A percentile compares a stretch with the other conserved stretches of the same genome.
phyloP scores from a whole-genome alignment of 169 alveolate genomes.

The Plasmodium cynomolgi region DNA sequence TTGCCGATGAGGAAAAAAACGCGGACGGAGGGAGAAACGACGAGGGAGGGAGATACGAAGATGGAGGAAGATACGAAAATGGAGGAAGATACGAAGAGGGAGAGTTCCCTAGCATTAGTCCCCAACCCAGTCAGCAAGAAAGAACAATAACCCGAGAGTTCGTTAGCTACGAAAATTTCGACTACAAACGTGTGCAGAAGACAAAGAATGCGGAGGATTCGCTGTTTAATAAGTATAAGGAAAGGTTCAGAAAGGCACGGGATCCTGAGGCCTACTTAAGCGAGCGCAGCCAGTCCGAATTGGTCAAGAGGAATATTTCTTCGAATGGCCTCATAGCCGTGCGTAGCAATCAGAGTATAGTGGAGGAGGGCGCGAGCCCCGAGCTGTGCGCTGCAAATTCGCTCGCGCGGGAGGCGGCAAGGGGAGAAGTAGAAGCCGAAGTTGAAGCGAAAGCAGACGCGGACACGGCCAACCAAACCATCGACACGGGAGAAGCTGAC shows the following conservation, averaged over 20 bases:
- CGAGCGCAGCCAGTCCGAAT: constrained; percentile 68
- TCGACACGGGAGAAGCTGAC: background rate
- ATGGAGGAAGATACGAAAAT: background rate
- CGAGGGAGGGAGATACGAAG: background rate
- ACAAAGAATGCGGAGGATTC: constrained; percentile 23
- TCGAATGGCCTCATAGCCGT: background rate
- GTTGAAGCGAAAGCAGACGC: background rate
- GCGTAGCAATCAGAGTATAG: background rate
- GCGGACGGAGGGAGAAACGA: background rate
- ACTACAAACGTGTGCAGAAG: constrained; percentile 12
- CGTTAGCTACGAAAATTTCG: constrained; percentile 38
- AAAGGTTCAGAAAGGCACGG: constrained; percentile 29
- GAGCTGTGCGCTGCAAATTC: background rate
- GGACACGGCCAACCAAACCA: background rate
- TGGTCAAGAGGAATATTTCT: constrained; percentile 24
- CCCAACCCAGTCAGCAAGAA: constrained; percentile 1
- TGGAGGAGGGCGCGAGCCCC: background rate
- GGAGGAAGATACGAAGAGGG: background rate
- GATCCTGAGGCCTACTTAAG: constrained; percentile 21
- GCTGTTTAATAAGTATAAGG: constrained; percentile 20
- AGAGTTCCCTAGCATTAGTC: background rate
- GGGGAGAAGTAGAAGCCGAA: background rate
- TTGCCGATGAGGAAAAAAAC: background rate
- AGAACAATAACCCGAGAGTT: constrained; percentile 22
- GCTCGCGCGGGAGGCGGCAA: background rate